phyloP scores from a whole-genome alignment of 352 stramenopile genomes.

The Globisporangium radiosum region DNA sequence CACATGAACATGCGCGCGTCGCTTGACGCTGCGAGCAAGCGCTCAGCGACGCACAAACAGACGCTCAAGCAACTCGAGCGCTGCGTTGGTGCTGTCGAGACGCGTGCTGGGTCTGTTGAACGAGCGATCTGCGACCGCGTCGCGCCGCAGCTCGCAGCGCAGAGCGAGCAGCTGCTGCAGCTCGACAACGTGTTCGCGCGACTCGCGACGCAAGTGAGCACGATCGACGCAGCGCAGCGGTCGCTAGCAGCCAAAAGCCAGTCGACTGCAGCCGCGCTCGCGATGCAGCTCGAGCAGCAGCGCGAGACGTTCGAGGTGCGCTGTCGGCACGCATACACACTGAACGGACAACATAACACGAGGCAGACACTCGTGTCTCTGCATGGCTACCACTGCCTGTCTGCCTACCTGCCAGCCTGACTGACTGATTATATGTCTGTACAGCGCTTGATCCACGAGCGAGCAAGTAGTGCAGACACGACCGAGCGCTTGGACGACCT shows the following conservation, averaged over 20 bases:
- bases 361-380: no score
- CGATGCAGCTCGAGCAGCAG: conserved; percentile 23
- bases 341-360: no score
- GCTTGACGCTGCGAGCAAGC: not conserved
- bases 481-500: conserved; percentile 11
- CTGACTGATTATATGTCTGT: not conserved
- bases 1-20: conserved; percentile 7
- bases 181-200: conserved; percentile 14
- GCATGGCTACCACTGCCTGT: not conserved
- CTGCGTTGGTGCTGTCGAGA: not conserved
- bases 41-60: not conserved
- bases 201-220: conserved; percentile 14
- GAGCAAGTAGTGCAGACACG: conserved; percentile 16
- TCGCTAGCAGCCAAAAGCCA: conserved; percentile 33
- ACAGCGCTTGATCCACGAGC: conserved; percentile 9
- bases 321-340: not conserved
- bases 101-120: not conserved
- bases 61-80: not conserved
- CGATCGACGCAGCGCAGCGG: conserved; percentile 20
- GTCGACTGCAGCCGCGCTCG: conserved; percentile 15
- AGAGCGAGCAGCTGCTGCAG: conserved; percentile 11
- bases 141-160: not conserved
- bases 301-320: conserved; percentile 22
- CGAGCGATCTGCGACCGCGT: not conserved
- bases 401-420: not conserved